Evolutionary conservation across 768 basidiomycete species (phyloP), one percentile per base, ranked within the genome.

Genomic region (Cytidiella melzeri): DNA sequence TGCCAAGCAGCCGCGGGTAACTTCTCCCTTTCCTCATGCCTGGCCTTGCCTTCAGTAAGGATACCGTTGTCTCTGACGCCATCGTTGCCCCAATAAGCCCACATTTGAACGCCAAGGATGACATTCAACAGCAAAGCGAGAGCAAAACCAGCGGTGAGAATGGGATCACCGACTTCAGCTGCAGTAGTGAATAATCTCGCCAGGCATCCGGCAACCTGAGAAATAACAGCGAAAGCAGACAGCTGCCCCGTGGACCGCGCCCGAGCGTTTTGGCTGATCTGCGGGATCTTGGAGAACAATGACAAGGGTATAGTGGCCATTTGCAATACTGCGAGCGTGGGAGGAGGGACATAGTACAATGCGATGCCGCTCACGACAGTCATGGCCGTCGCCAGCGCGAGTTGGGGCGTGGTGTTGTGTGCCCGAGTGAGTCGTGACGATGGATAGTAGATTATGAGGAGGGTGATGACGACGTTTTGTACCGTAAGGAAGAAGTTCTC

Each of bases 401-500:
- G 59, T 56, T 69, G 58, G 42, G 63, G 57, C 41, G 54, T 45
- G 52, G 67, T 54, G 4, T 59, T 42, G 5, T 53, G 48, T 1
- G 50, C 36, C 4, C 60, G 59, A 3, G 50, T 54, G 19, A 56
- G 55, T 41, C 60, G 63, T 10, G 67, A 58, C 6, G 79, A 74
- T 12, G 76, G 60, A 61, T 87, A 84, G 64, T 71, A 70, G 43
- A 93, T 75, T 66, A 95, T 95, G 57, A 94, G 81, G 60, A 92
- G 74, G 13, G 91, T 92, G 64, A 97, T 92, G 69, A 88, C 53
- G 57, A 85, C 73, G 71, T 95, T 92, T 67, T 95, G 92, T 51
- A 92, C 61, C 25, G 90, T 83, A 43, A 98, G 77, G 80, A 97
- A 97, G 49, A 93, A 64, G 72, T 95, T 97, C 68, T 99, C 96